Base-by-base conservation (phyloP, 1,284 basidiomycete genomes). In the Xanthoconium separans region DNA sequence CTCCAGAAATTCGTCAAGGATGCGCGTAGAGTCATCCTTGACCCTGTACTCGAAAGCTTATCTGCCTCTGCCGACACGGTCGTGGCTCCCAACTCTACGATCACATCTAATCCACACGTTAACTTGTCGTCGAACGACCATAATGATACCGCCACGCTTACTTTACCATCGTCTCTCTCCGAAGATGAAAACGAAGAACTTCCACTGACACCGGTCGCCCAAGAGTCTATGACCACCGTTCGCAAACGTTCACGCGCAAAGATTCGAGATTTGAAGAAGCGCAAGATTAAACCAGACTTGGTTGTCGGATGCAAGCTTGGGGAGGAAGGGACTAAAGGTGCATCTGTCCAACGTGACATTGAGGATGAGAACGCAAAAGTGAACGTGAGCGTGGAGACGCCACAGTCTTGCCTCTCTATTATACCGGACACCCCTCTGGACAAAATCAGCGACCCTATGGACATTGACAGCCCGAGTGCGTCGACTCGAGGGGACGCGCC, bases 291-390 rank as follows among this genome's bases (percentile, higher is more conserved):
- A 47, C 61, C 58, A 34, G 57, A 67, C 43, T 36, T 61, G 45
- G 53, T 57, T 13, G 45, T 60, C 12, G 59, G 61, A 30, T 66
- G 63, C 47, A 74, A 58, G 2, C 60, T 63, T 1, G 76, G 30
- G 56, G 76, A 58, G 66, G 66, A 51, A 54, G 61, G 53, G 47
- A 63, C 56, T 49, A 59, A 68, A 50, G 75, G 71, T 4, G 79
- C 85, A 30, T 81, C 78, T 57, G 73, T 85, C 33, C 75, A 82
- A 24, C 71, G 74, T 40, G 83, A 86, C 60, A 61, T 77, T 4
- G 80, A 76, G 36, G 84, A 86, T 54, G 83, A 87, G 64, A 84
- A 75, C 57, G 75, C 71, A 41, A 80, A 83, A 43, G 81, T 85
- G 12, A 82, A 86, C 58, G 75, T 85, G 30, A 70, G 62, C 22